Evolutionary conservation across 306 rosid genomes (phyloP).

Genomic region (Begonia masoniana): DNA sequence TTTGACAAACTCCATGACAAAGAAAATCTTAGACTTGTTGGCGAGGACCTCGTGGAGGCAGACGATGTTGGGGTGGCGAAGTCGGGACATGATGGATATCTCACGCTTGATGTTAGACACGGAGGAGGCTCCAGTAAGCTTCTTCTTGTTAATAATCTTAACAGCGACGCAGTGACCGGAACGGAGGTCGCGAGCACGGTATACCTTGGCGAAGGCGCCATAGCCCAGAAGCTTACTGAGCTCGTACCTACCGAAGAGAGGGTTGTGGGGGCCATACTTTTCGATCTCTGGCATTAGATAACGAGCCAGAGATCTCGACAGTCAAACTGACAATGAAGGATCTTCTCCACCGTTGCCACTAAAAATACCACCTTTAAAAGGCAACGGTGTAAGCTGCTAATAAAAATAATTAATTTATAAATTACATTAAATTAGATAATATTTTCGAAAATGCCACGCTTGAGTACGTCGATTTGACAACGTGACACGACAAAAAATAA

Average conservation of each 20-base stretch:
- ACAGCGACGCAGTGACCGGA: constrained; percentile 53
- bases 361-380: too few relatives aligned
- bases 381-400: too few relatives aligned
- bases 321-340: too few relatives aligned
- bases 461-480: too few relatives aligned
- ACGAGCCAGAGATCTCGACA: too few relatives aligned
- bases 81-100: constrained; percentile 72
- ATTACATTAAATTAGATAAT: too few relatives aligned
- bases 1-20: constrained; percentile 58
- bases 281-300: too few relatives aligned
- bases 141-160: constrained; percentile 60
- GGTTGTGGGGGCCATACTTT: constrained; percentile 2
- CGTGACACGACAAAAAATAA: too few relatives aligned
- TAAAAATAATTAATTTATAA: too few relatives aligned
- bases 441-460: too few relatives aligned
- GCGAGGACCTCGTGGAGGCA: constrained; percentile 72
- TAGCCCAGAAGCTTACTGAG: constrained; percentile 49
- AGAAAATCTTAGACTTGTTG: constrained; percentile 61
- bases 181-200: constrained; percentile 38
- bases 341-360: too few relatives aligned
- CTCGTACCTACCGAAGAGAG: constrained; percentile 46
- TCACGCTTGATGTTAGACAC: constrained; percentile 60
- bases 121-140: constrained; percentile 30
- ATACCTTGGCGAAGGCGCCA: constrained; percentile 82
- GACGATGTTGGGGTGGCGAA: constrained; percentile 51